Evolutionary conservation across 257 asterid genomes (phyloP).

Genomic region (Mentha longifolia): DNA sequence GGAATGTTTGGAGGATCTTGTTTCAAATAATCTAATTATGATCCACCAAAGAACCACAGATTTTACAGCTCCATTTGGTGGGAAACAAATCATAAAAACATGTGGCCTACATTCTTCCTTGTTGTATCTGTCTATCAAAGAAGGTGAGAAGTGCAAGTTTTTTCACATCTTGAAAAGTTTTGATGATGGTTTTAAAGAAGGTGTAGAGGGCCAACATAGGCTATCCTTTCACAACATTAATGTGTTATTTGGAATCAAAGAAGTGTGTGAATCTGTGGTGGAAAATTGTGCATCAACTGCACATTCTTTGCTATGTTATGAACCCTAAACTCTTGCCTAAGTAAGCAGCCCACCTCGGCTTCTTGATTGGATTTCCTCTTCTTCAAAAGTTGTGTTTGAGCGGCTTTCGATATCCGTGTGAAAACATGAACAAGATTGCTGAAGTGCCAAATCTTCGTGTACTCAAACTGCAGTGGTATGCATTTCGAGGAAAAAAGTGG

Average conservation of each 20-base stretch:
- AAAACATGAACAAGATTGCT: too few relatives aligned
- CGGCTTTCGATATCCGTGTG: too few relatives aligned
- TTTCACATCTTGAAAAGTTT: not conserved
- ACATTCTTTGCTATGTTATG: conserved; percentile 3
- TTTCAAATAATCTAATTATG: not conserved
- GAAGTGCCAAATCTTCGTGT: too few relatives aligned
- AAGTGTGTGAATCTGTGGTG: not conserved
- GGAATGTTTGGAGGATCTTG: conserved; percentile 9
- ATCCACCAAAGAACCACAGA: not conserved
- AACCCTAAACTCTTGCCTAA: too few relatives aligned
- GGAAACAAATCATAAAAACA: not conserved
- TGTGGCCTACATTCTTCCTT: conserved; percentile 9
- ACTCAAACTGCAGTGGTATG: too few relatives aligned
- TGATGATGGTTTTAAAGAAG: not conserved
- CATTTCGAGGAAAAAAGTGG: too few relatives aligned
- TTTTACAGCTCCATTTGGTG: not conserved
- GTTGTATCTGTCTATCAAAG: not conserved
- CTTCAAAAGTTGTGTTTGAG: too few relatives aligned
- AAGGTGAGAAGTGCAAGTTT: not conserved
- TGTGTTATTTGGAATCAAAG: not conserved
- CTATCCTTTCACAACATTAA: conserved; percentile 3
- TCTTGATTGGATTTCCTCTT: too few relatives aligned
- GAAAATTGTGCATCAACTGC: conserved; percentile 9
- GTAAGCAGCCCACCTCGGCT: too few relatives aligned
- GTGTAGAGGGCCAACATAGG: not conserved